Base-by-base conservation (phyloP, 169 alveolate genomes). In the Plasmodium chabaudi region DNA sequence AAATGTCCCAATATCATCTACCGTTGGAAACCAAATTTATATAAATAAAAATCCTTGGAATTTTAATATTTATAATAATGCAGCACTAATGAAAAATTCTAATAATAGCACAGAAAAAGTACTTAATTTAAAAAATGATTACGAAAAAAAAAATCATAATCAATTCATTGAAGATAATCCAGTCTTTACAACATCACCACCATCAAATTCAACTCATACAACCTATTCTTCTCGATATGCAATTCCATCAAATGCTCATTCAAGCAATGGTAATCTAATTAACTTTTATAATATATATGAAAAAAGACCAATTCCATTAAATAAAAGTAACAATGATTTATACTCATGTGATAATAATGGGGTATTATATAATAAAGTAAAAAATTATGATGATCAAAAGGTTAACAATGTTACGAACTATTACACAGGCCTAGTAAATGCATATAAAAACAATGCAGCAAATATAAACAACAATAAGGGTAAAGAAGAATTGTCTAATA, bases 1-100 rank as follows among this genome's bases (percentile, higher is more conserved):
- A 21, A 69, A 86, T 70, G 57, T 86, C 34, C 91, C 91, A 49
- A 42, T 86, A 10, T 57, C 91, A 6, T 86, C 91, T 21, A 86
- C 87, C 4, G 87, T 86, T 19, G 91, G 71, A 6, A 69, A 39
- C 71, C 91, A 71, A 9, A 57, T 77, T 10, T 56, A 68, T 59
- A 13, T 57, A 3, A 56, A 57, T 51, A 77, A 77, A n/a, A 77
- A 77, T 46, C 39, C 51, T 49, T n/a, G 63, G 27, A 67, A 77
- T 56, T 77, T 47, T 51, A 69, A 77, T n/a, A 23, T 69, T 10
- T 77, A 63, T 49, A 77, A 64, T 17, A 77, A 65, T 19, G 25
- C 64, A 46, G 61, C 49, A 19, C 57, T 77, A 61, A 51, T 64
- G 7, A 77, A 77, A 10, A 77, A 55, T 23, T 64, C 39, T 12